Base-by-base conservation (phyloP, 768 basidiomycete genomes). In the Auriscalpium vulgare region DNA sequence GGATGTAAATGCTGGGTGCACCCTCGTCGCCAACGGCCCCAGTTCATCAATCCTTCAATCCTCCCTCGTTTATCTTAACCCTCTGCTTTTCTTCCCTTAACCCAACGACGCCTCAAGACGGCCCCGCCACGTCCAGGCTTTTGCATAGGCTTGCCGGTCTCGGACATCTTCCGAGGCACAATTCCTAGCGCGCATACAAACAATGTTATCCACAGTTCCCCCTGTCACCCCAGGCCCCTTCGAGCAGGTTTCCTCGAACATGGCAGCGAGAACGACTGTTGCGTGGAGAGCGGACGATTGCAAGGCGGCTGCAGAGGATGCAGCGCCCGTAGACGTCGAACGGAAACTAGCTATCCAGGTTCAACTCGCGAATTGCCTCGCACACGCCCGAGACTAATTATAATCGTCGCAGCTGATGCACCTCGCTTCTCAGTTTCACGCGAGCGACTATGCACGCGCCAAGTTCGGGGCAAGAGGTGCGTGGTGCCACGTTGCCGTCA, bases 351-450 rank as follows among this genome's bases (percentile, higher is more conserved):
- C 60, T 11, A 48, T 61, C 9, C 60, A 61, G 60, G 60, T 61
- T 45, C 11, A 10, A 16, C 19, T 9, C 19, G 19, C 14, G 19
- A 23, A 13, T 6, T 8, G 43, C 19, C n/a, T 29, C 44, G 43
- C 36, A 53, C 13, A 17, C 8, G 36, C 14, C 13, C n/a, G 19
- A 10, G 1, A 9, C 37, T 46, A 34, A 45, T 38, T 9, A 17
- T 16, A 23, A 4, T 44, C 23, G 40, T 17, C 53, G 8, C 34
- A 62, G 61, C 45, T 62, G 53, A 56, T 62, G 43, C 61, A 62
- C 48, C 51, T 62, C 14, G 61, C 61, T 47, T 62, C 61, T 43
- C 61, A 62, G 45, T 62, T 62, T 47, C 61, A 62, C 29, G 61
- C 56, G 17, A 62, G 61, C 35, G 61, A 61, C 45, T 62, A 62